Evolutionary conservation across 169 alveolate genomes (phyloP).

Genomic region (Plasmodium billcollinsi): DNA sequence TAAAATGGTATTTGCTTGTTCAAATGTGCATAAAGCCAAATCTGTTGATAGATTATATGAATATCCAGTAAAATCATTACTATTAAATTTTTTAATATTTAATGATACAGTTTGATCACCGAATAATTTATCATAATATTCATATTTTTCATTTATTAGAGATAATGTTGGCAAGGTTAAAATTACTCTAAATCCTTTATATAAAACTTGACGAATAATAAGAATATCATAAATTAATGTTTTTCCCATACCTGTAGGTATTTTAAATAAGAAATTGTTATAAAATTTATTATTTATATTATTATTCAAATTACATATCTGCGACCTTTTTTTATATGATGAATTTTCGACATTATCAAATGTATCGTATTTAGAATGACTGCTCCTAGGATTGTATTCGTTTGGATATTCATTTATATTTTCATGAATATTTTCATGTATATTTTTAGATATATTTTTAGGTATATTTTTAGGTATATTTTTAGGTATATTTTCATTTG

Average conservation of each 20-base stretch:
- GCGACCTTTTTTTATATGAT: too few species aligned
- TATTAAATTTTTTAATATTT: constrained; percentile 61
- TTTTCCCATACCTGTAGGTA: constrained; percentile 76
- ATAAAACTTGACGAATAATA: constrained; percentile 40
- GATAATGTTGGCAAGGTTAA: constrained; percentile 52
- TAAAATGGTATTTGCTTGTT: constrained; percentile 65
- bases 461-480: too few species aligned
- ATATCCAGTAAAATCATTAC: constrained; percentile 50
- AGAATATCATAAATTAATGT: constrained; percentile 56
- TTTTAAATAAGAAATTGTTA: constrained; percentile 39
- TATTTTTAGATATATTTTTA: too few species aligned
- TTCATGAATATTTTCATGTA: too few species aligned
- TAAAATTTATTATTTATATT: not conserved
- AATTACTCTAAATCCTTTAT: constrained; percentile 50
- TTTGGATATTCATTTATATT: not conserved
- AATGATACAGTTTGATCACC: constrained; percentile 64
- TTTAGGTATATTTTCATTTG: too few species aligned
- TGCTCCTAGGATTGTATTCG: not conserved
- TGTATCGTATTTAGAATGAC: not conserved
- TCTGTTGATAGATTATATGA: constrained; percentile 44
- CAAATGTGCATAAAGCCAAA: constrained; percentile 68
- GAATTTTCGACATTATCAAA: too few species aligned
- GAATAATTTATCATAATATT: constrained; percentile 58
- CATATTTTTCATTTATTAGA: constrained; percentile 60
- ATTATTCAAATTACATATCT: too few species aligned